A percentile compares a stretch with the other conserved stretches of the same genome.
Conservation (phyloP, 1,284 basidiomycete species). For the Sanghuangporus sanghuang region DNA sequence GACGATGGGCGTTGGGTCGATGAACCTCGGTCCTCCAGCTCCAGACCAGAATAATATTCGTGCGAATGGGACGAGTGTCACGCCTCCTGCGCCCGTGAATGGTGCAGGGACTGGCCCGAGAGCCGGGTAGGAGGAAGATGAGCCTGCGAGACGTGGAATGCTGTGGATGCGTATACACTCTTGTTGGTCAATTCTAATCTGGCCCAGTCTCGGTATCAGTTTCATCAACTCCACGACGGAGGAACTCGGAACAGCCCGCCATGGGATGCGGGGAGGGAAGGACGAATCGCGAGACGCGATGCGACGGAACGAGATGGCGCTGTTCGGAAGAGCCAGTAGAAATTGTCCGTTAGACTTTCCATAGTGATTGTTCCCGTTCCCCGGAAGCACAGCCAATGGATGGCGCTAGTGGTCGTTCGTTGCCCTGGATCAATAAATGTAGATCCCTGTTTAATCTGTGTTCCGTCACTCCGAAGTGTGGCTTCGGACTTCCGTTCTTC, state of each 20-base stretch:
- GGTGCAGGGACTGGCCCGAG: neutral
- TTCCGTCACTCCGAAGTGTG: neutral
- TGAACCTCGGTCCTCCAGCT: neutral
- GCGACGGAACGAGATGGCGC: neutral
- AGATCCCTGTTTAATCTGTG: neutral
- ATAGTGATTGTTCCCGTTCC: neutral
- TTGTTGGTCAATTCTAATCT: neutral
- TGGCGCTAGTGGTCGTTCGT: neutral
- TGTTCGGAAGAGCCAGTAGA: slow-evolving; percentile 5
- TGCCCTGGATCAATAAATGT: neutral
- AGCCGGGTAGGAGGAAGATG: neutral
- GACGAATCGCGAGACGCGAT: neutral
- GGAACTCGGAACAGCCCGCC: slow-evolving; percentile 1
- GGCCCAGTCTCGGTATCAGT: neutral
- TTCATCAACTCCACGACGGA: neutral
- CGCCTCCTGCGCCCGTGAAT: neutral
- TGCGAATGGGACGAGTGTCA: slow-evolving; percentile 1
- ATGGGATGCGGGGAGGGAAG: neutral
- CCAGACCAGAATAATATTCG: neutral
- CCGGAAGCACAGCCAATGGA: slow-evolving; percentile 20
- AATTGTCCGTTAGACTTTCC: neutral
- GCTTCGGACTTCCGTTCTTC: too few species aligned
- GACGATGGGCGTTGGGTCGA: neutral
- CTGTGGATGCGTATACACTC: neutral
- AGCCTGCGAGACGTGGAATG: neutral